These are phyloP conservation scores for Dictyophora rubrovolvata DNA, from an alignment of 768 basidiomycete genomes.

Conservation along the genomic window DNA sequence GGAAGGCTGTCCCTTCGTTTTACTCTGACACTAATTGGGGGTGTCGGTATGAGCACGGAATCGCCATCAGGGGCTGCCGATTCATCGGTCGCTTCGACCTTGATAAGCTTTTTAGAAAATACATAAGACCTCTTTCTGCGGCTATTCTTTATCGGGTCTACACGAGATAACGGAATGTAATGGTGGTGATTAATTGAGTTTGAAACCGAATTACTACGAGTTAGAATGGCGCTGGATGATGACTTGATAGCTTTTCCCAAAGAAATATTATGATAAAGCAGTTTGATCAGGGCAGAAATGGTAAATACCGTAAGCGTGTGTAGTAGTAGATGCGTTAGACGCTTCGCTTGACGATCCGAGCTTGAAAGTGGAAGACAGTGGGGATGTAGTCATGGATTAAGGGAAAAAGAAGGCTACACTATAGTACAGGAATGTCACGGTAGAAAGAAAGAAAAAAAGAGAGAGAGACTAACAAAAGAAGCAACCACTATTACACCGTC, in stretches of 20 bases:
- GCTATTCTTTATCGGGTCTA: neutral
- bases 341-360: too few species aligned
- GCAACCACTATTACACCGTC: too few species aligned
- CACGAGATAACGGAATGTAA: neutral
- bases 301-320: neutral
- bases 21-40: neutral
- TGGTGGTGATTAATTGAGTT: slow-evolving; percentile 1
- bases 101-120: neutral
- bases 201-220: neutral
- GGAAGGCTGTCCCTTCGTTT: slow-evolving; percentile 2
- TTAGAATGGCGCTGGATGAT: slow-evolving; percentile 5
- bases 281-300: too few species aligned
- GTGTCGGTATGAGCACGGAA: neutral
- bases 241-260: slow-evolving; percentile 3
- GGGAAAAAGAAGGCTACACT: too few species aligned
- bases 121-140: slow-evolving; percentile 2
- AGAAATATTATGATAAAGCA: too few species aligned
- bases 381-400: neutral
- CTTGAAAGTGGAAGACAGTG: neutral
- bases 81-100: neutral
- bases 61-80: neutral
- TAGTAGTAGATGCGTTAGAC: neutral
- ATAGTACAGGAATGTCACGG: too few species aligned
- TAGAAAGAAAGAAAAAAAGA: too few species aligned
- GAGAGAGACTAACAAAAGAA: too few species aligned